A percentile compares a stretch with the other conserved stretches of the same genome.
Conservation (phyloP, 192 early-diverging fungal species). For the Backusella australiensis region DNA sequence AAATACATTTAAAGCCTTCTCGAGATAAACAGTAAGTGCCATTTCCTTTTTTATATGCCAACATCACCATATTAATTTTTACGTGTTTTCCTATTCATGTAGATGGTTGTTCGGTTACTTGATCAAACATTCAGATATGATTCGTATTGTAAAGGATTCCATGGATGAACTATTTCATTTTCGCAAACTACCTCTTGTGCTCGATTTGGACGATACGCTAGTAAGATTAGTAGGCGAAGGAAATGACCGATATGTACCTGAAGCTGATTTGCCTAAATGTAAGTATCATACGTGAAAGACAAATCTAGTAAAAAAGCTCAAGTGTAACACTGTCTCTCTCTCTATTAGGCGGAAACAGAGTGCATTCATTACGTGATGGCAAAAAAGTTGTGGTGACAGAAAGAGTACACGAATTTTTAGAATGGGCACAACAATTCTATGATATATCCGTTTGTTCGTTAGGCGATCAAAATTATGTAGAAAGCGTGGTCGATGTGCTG, state of each 20-base stretch:
- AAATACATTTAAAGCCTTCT: conserved; percentile 69
- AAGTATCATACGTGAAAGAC: neutral
- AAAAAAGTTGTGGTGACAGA: conserved; percentile 63
- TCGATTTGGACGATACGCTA: conserved; percentile 78
- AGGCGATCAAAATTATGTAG: conserved; percentile 75
- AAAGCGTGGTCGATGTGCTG: conserved; percentile 61
- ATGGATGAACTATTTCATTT: conserved; percentile 43
- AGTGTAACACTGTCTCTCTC: neutral
- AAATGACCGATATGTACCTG: conserved; percentile 59
- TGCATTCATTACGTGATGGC: conserved; percentile 58
- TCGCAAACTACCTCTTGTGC: conserved; percentile 64
- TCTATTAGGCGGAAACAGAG: conserved; percentile 54
- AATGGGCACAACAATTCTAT: conserved; percentile 64
- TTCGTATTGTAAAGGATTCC: conserved; percentile 52
- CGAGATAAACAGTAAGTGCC: conserved; percentile 52
- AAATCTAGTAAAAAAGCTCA: neutral
- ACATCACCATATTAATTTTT: neutral
- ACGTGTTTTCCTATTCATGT: conserved; percentile 6
- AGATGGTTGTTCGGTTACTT: conserved; percentile 66
- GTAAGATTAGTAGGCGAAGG: conserved; percentile 66
- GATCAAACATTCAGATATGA: conserved; percentile 53
- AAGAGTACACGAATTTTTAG: conserved; percentile 68
- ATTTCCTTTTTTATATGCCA: neutral
- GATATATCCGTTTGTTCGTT: conserved; percentile 78
- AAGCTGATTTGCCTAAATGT: conserved; percentile 33